Evolutionary conservation across 1,139 yeast genomes (phyloP), one percentile per base, ranked within the genome.

Genomic region (Yamadazyma aaseri): DNA sequence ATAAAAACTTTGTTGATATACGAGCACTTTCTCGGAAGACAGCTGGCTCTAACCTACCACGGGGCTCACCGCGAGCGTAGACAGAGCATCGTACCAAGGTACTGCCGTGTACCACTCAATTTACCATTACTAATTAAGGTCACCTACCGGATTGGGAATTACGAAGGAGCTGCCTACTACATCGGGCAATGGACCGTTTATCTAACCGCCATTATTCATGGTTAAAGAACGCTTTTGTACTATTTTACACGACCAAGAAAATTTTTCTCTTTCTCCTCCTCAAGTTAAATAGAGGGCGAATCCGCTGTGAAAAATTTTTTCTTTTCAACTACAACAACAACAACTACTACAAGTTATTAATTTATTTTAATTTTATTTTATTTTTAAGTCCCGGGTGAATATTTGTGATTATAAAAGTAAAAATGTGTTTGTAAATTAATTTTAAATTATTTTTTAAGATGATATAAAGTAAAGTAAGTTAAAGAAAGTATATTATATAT

Each of bases 381-480:
- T 40, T 33, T 33, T 42, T 40, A 37, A 39, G 44, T 46, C 42
- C 43, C 45, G 46, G 40, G 31, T 33, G 32, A 31, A 33, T 32
- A 33, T 33, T 35, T 33, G 36, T 17, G 42, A 35, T 32, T 28
- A 35, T 32, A 28, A 33, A 34, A 35, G 36, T 36, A 44, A 56
- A 51, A 47, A 62, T 62, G 68, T 60, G 61, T 58, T 64, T 63
- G 51, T 62, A 61, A 62, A 59, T 55, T 49, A 32, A 40, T 44
- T 41, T 38, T 32, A 34, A 29, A 35, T 28, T 32, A 29, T n/a
- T 28, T 26, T 33, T 28, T 33, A 39, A 36, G 32, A 34, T 22
- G 25, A 18, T 27, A 20, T 26, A n/a, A n/a, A 35, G 34, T 34
- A 34, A 36, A 34, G 20, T 14, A 29, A 25, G 27, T 15, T 29